Evolutionary conservation across 2,329 filamentous ascomycete species (phyloP), one percentile per base, ranked within the genome.

Genomic region (Rachicladosporium sp.): DNA sequence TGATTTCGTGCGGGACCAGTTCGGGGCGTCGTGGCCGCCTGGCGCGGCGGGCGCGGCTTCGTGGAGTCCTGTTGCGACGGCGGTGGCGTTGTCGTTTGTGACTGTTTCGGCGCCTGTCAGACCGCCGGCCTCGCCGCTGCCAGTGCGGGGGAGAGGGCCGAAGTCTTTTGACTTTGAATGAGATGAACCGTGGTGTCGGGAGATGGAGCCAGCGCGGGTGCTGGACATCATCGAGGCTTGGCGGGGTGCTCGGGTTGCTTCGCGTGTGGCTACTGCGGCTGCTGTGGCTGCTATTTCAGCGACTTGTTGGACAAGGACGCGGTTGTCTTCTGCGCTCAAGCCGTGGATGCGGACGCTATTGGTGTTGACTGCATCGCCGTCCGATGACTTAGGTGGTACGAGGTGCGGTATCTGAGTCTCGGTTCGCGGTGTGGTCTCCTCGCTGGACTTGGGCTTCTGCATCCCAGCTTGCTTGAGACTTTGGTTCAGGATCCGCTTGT

Each of bases 21-120:
- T 98, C 4, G 91, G 91, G n/a, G 91, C 91, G 61, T 98, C 91
- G 53, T 98, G 93, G 1, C 89, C 88, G 34, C 83, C 84, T 33
- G 38, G 65, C 64, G 31, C 15, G 4, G 36, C 11, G n/a, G 35
- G 29, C 23, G 38, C 36, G 13, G 36, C 37, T n/a, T 41, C 38
- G 13, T 41, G 38, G 8, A 35, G 27, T 10, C 38, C 38, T 11
- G 34, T 41, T n/a, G 38, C 34, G 9, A 41, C 38, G 5, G 34
- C 38, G 6, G 27, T 36, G 11, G 38, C 38, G 10, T 36, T 41
- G 29, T n/a, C 3, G 11, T 13, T 37, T 13, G 23, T 27, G 23
- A 7, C 8, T 27, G 23, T 27, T 12, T 33, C 31, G 7, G 35
- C 35, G 13, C 15, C 10, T 12, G 40, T 36, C 13, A 31, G 27